These are phyloP conservation scores for Yarrowia sp. DNA, from an alignment of 805 yeast species.

Conservation along the genomic window DNA sequence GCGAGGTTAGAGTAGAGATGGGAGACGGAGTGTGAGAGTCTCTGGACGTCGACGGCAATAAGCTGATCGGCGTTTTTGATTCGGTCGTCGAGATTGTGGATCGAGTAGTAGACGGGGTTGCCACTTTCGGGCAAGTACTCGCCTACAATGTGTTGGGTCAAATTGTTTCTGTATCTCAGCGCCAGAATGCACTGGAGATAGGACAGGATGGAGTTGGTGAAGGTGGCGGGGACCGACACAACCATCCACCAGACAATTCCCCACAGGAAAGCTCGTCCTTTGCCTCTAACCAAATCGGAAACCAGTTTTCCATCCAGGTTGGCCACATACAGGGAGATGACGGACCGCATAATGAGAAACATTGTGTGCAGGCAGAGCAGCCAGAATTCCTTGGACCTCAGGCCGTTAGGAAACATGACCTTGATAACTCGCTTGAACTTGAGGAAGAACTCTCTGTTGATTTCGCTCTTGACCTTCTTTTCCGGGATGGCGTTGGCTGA, in stretches of 20 bases:
- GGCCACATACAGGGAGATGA: constrained; percentile 77
- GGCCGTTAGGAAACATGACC: constrained; percentile 38
- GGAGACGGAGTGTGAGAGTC: constrained; percentile 68
- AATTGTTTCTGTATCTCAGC: constrained; percentile 52
- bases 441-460: constrained; percentile 33
- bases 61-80: constrained; percentile 78
- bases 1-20: constrained; percentile 76
- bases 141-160: constrained; percentile 62
- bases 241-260: constrained; percentile 73
- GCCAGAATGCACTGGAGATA: constrained; percentile 41
- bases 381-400: constrained; percentile 37
- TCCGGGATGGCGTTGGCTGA: constrained; percentile 28
- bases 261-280: constrained; percentile 59
- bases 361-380: constrained; percentile 51
- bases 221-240: constrained; percentile 80
- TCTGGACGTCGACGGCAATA: constrained; percentile 72
- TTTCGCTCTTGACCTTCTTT: constrained; percentile 31
- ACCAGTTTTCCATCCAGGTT: constrained; percentile 81
- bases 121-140: constrained; percentile 68
- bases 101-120: constrained; percentile 65
- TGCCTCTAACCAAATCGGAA: constrained; percentile 70
- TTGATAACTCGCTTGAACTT: constrained; percentile 32
- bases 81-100: constrained; percentile 56
- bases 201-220: constrained; percentile 64
- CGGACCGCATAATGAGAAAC: constrained; percentile 63